Base-by-base conservation (phyloP, 495 filamentous ascomycete genomes). In the Parathielavia hyrcaniae region DNA sequence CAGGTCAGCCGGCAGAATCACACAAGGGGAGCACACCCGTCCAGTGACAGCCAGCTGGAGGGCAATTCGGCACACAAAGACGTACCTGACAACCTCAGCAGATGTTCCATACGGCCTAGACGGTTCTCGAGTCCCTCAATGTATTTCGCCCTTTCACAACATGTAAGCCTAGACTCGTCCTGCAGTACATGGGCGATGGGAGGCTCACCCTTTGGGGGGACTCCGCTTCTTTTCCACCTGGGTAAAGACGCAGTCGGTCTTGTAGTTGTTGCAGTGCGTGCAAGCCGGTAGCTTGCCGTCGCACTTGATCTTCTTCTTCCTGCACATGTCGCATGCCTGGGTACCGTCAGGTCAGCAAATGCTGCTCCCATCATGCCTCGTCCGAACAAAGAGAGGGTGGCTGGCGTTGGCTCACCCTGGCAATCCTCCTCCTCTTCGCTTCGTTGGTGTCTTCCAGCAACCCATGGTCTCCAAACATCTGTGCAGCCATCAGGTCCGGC, bases 271-370 rank as follows among this genome's bases (percentile, higher is more conserved):
- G 69, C 93, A 98, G 72, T 98, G 95, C 16, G 90, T 90, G 73
- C 93, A 98, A 57, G 89, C 83, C 40, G 95, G 93, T 71, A 93
- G 84, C 73, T 95, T 96, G 51, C 93, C 93, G 68, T 98, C 95
- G 73, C 93, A 98, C 74, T 97, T 97, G 68, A 98, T 97, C 81
- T 98, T 98, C 79, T 97, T 98, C 76, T 96, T 97, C 61, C 93
- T 83, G 68, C 93, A 98, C 92, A 97, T 96, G 69, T 98, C 93
- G 77, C 93, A 98, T 50, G 93, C 93, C 89, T 92, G 69, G 8
- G 19, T 39, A 23, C 36, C 39, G 34, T 38, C 48, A 57, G 58
- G 65, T 73, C 57, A 71, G 66, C 63, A 20, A 14, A 34, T 52
- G 8, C 26, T 30, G 26, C 26, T 17, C 19, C 30, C 53, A 51